Conservation (phyloP, 73 alveolate species). For the Tetrahymena borealis region DNA sequence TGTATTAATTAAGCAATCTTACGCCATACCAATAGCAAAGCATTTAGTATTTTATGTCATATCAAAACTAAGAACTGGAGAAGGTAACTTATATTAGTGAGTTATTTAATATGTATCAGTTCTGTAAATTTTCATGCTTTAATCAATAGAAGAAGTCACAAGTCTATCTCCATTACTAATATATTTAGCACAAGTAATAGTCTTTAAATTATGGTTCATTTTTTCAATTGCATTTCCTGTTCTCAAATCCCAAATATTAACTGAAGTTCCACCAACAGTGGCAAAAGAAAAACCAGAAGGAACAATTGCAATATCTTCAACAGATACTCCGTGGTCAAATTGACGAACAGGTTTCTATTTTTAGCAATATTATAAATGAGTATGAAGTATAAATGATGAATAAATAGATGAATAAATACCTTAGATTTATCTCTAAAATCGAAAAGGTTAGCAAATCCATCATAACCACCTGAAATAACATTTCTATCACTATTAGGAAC, state of each 20-base stretch:
- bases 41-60: background rate
- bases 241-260: background rate
- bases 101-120: background rate
- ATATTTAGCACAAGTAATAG: background rate
- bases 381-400: background rate
- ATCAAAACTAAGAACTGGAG: background rate
- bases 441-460: background rate
- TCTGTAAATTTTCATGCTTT: background rate
- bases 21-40: slow-evolving; percentile 1
- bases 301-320: background rate
- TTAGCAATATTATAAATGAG: too few species aligned
- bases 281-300: background rate
- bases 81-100: background rate
- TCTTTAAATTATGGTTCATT: background rate
- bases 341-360: background rate
- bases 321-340: background rate
- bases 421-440: background rate
- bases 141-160: background rate
- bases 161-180: background rate
- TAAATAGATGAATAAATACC: background rate
- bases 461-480: background rate
- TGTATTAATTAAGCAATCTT: background rate
- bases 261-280: background rate
- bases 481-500: background rate
- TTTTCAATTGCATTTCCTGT: background rate